Percentiles rank a stretch among this genome's conserved stretches.
Conservation (phyloP, 768 basidiomycete species). For the Chiua virens region DNA sequence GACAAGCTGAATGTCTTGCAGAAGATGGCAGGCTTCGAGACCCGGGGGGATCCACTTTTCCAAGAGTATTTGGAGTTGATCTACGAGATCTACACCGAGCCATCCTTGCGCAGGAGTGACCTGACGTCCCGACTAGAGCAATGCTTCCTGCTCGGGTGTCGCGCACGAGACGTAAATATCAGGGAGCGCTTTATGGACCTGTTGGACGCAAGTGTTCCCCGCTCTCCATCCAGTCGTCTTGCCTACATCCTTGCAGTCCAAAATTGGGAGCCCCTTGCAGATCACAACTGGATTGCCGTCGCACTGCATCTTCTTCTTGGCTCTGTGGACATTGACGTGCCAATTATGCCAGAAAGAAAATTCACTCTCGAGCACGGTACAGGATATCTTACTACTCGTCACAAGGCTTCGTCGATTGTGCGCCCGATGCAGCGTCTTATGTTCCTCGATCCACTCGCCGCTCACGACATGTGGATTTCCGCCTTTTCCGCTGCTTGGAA, state of each 20-base stretch:
- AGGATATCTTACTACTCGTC: conserved; percentile 43
- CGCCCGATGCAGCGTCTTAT: conserved; percentile 80
- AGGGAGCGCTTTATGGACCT: conserved; percentile 88
- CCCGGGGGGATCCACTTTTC: conserved; percentile 75
- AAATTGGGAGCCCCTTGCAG: conserved; percentile 90
- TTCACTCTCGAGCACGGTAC: conserved; percentile 31
- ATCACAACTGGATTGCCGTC: conserved; percentile 92
- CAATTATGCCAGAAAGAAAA: conserved; percentile 44
- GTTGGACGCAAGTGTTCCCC: conserved; percentile 84
- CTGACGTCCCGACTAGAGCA: conserved; percentile 91
- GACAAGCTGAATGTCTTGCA: conserved; percentile 90
- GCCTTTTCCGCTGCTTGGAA: conserved; percentile 87
- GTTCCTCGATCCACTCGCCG: conserved; percentile 72
- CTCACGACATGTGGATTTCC: conserved; percentile 85
- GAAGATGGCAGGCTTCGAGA: conserved; percentile 85
- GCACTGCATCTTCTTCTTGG: conserved; percentile 88
- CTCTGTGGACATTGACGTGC: conserved; percentile 48
- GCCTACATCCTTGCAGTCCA: conserved; percentile 92
- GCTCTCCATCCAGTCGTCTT: conserved; percentile 76
- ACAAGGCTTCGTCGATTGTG: conserved; percentile 53
- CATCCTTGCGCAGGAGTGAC: conserved; percentile 83
- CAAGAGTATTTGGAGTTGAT: conserved; percentile 85
- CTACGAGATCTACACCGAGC: conserved; percentile 91
- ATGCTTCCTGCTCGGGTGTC: conserved; percentile 89
- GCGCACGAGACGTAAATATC: conserved; percentile 73